A percentile compares a stretch with the other conserved stretches of the same genome.
Evolutionary conservation across 116 monocot species (phyloP).

Genomic region (Iris pallida): DNA sequence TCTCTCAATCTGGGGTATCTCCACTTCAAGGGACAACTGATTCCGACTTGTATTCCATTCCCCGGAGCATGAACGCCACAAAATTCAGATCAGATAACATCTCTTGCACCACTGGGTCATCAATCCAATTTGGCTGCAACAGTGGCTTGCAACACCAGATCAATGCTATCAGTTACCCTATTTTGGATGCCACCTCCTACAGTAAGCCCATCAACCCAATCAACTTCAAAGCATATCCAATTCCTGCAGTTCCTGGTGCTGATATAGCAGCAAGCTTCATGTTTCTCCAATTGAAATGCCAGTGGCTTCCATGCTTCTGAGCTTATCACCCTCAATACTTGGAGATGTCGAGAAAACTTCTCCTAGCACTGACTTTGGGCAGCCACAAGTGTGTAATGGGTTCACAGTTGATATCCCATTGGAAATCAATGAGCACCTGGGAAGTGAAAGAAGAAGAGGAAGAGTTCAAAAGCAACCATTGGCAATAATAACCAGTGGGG

Average conservation of each 20-base stretch:
- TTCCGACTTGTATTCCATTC: conserved; percentile 22
- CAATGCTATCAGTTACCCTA: conserved; percentile 4
- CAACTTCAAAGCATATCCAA: conserved; percentile 10
- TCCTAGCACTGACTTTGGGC: conserved; percentile 33
- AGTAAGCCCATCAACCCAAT: conserved; percentile 9
- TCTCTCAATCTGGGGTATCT: conserved; percentile 32
- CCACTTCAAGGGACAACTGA: conserved; percentile 16
- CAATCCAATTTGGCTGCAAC: conserved; percentile 25
- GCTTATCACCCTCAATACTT: conserved; percentile 24
- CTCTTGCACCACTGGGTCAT: conserved; percentile 21
- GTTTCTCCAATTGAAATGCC: conserved; percentile 37
- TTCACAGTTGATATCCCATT: conserved; percentile 15
- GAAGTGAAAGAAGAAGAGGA: conserved; percentile 4
- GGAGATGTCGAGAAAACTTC: conserved; percentile 15
- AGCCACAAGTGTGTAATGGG: conserved; percentile 24
- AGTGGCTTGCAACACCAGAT: conserved; percentile 20
- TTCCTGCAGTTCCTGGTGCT: conserved; percentile 1
- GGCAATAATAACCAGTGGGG: conserved; percentile 16
- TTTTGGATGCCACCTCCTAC: conserved; percentile 11
- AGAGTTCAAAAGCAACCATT: neutral
- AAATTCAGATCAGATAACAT: conserved; percentile 31
- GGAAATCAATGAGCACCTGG: neutral
- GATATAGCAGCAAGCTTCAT: conserved; percentile 20
- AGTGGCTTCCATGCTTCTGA: conserved; percentile 29
- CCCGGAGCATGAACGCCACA: conserved; percentile 6